Base-by-base conservation (phyloP, 805 yeast genomes). In the Candida sithepensis region DNA sequence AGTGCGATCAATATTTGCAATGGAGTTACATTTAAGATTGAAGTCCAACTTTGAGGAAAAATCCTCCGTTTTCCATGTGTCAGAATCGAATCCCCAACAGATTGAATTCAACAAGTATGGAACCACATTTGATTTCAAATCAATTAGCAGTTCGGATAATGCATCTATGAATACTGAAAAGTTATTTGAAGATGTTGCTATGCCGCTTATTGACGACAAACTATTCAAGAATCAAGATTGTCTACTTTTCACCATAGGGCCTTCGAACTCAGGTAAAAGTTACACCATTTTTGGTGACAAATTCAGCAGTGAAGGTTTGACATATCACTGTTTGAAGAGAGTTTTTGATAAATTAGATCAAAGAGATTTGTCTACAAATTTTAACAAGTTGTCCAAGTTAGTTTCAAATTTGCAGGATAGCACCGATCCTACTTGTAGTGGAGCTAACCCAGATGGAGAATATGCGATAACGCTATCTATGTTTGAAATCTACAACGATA, bases 191-290 rank as follows among this genome's bases (percentile, higher is more conserved):
- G 51, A 52, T 2, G 62, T 67, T 12, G 66, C 70, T 8, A 47
- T 52, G 28, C 68, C 70, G 4, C 55, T 70, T 41, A 64, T 74
- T 22, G 63, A 66, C 30, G 49, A 57, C 2, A 46, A 57, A 13
- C 47, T 64, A 3, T 46, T 64, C 2, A 68, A 66, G 23, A 55
- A 55, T 8, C 62, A 65, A 18, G 81, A 78, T 52, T 67, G 73
- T 19, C 60, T 73, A 8, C 53, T 77, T 26, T 73, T 78, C 53
- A 69, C 80, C 0, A 54, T 79, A 54, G 84, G 84, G 1, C 78
- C 83, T 30, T 73, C 82, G 0, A 77, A 75, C 32, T 69, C 78
- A 5, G 83, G 83, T 2, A 78, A 78, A 51, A 64, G 70, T 10
- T 65, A 61, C 48, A 61, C 75, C 1, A 51, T 72, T 3, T 66